These are phyloP conservation scores for Mrakia blollopis DNA, from an alignment of 768 basidiomycete species.

Conservation along the genomic window DNA sequence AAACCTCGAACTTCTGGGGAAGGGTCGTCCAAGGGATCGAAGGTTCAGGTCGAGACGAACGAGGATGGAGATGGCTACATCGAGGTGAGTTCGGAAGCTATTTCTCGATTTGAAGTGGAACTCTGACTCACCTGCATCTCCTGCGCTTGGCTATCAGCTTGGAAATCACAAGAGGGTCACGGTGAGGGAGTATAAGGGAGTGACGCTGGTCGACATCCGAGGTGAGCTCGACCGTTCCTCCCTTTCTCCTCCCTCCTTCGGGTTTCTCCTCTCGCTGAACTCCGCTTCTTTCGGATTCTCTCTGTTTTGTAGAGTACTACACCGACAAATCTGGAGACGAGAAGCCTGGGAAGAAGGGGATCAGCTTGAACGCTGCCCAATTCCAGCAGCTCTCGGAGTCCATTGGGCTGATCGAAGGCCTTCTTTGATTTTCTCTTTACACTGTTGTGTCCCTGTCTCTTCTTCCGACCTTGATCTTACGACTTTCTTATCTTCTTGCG, in stretches of 20 bases:
- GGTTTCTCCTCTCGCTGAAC: neutral
- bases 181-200: neutral
- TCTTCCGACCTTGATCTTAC: neutral
- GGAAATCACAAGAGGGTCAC: neutral
- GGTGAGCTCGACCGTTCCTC: neutral
- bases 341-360: slow-evolving; percentile 16
- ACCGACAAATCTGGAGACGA: neutral
- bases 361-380: neutral
- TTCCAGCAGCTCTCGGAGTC: neutral
- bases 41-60: slow-evolving; percentile 1
- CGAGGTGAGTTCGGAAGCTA: slow-evolving; percentile 2
- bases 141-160: neutral
- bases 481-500: neutral
- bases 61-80: neutral
- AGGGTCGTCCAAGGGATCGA: neutral
- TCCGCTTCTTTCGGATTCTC: neutral
- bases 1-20: neutral
- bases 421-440: neutral
- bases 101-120: neutral
- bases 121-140: neutral
- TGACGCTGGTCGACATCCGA: slow-evolving; percentile 5
- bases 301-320: neutral
- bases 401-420: neutral
- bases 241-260: neutral
- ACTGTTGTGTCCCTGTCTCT: neutral